Percentiles rank a stretch among this genome's conserved stretches.
Conservation (phyloP, 2,329 filamentous ascomycete genomes). For the Capronia epimyces region DNA sequence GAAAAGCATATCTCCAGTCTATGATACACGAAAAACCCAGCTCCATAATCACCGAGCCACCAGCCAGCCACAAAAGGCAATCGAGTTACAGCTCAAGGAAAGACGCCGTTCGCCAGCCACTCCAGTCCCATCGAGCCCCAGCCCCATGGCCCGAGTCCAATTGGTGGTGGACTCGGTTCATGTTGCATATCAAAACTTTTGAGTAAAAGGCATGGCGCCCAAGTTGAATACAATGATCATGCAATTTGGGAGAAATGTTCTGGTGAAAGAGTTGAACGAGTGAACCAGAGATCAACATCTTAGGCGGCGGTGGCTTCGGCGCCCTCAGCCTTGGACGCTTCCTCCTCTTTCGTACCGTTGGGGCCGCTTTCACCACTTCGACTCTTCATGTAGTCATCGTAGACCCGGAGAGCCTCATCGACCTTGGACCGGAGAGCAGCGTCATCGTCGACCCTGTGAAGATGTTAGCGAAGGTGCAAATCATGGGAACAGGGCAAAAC, state of each 20-base stretch:
- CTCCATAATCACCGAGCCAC: constrained; percentile 18
- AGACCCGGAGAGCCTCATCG: constrained; percentile 92
- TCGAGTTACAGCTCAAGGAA: constrained; percentile 10
- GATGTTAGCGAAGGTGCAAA: constrained; percentile 19
- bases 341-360: constrained; percentile 29
- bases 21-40: constrained; percentile 24
- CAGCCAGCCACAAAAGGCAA: constrained; percentile 8
- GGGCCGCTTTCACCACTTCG: constrained; percentile 49
- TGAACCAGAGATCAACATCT: constrained; percentile 2
- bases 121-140: constrained; percentile 13
- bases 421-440: constrained; percentile 88
- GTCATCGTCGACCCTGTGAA: constrained; percentile 75
- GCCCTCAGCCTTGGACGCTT: constrained; percentile 21
- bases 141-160: constrained; percentile 5
- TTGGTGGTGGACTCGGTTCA: constrained; percentile 13
- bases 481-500: constrained; percentile 45
- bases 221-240: constrained; percentile 19
- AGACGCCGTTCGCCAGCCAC: constrained; percentile 22
- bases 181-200: constrained; percentile 24
- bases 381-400: constrained; percentile 97
- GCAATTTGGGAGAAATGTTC: constrained; percentile 18
- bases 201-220: constrained; percentile 22
- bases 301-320: constrained; percentile 26
- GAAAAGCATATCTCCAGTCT: constrained; percentile 20
- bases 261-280: constrained; percentile 10